Percentiles rank a stretch among this genome's conserved stretches.
Evolutionary conservation across 164 flowering plant species (phyloP).

Genomic region (Taxillus chinensis): DNA sequence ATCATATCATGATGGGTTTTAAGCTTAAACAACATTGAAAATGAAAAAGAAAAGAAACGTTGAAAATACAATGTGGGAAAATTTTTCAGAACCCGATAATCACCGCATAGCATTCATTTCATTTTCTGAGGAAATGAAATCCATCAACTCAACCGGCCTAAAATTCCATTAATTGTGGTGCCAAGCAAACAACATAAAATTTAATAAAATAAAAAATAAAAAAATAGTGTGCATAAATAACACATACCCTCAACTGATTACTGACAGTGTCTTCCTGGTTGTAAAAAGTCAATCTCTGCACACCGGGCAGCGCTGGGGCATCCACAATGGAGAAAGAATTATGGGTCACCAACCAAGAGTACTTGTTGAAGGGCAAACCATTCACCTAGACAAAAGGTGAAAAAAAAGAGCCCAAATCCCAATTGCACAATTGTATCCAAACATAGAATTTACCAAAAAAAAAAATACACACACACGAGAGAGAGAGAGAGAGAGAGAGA

Average conservation of each 20-base stretch:
- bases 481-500: background rate
- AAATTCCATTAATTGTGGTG: too few species aligned
- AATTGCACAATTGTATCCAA: too few species aligned
- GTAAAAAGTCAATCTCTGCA: constrained; percentile 72
- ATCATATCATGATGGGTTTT: too few species aligned
- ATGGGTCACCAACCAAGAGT: constrained; percentile 90
- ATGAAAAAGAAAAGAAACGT: too few species aligned
- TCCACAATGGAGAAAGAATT: constrained; percentile 81
- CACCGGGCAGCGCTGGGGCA: constrained; percentile 61
- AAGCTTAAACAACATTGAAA: too few species aligned
- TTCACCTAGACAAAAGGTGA: constrained; percentile 28
- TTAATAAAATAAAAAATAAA: background rate
- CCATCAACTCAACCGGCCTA: too few species aligned
- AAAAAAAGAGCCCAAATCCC: constrained; percentile 3
- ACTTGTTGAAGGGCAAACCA: constrained; percentile 92
- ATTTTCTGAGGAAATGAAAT: too few species aligned
- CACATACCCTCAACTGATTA: constrained; percentile 66
- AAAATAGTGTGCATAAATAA: background rate
- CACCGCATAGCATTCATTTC: too few species aligned
- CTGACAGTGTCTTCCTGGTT: constrained; percentile 93
- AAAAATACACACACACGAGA: background rate
- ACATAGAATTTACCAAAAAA: background rate
- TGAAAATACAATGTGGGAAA: too few species aligned
- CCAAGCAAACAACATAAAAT: constrained; percentile 3
- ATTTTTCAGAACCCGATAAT: too few species aligned